Percentiles rank a stretch among this genome's conserved stretches.
Conservation (phyloP, 441 rosid species). For the Flueggea neowawraea region DNA sequence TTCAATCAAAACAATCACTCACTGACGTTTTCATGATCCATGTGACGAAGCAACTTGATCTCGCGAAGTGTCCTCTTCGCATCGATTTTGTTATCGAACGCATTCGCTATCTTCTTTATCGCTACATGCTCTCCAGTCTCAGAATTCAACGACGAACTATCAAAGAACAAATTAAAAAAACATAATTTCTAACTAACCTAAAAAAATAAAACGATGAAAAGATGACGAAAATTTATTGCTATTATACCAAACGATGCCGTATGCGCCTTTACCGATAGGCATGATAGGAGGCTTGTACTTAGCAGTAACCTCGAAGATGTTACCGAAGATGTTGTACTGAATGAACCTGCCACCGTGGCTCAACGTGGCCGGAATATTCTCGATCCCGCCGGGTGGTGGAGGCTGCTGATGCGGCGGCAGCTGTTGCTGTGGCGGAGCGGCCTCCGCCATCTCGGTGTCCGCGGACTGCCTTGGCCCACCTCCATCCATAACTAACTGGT, state of each 20-base stretch:
- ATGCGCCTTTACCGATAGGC: constrained; percentile 91
- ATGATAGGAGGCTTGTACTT: constrained; percentile 91
- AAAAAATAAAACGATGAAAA: background rate
- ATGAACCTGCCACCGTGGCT: constrained; percentile 92
- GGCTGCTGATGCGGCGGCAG: constrained; percentile 16
- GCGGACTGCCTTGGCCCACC: constrained; percentile 31
- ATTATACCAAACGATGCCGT: constrained; percentile 83
- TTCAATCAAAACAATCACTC: constrained; percentile 23
- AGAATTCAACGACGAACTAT: constrained; percentile 64
- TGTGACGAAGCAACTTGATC: constrained; percentile 90
- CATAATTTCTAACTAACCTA: too few species aligned
- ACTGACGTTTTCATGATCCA: constrained; percentile 94
- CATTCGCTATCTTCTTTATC: constrained; percentile 76
- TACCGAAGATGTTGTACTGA: constrained; percentile 90
- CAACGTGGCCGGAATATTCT: constrained; percentile 72
- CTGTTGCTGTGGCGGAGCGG: constrained; percentile 27
- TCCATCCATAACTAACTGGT: constrained; percentile 41
- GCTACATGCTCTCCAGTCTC: constrained; percentile 81
- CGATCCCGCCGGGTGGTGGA: constrained; percentile 38
- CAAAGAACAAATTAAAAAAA: background rate
- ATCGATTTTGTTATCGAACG: constrained; percentile 63
- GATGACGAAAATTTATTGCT: background rate
- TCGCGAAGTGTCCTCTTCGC: constrained; percentile 94
- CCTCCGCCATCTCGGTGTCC: constrained; percentile 72
- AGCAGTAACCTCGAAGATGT: constrained; percentile 91